Evolutionary conservation across 192 early-diverging fungal species (phyloP), one percentile per base, ranked within the genome.

Genomic region (Podila clonocystis): DNA sequence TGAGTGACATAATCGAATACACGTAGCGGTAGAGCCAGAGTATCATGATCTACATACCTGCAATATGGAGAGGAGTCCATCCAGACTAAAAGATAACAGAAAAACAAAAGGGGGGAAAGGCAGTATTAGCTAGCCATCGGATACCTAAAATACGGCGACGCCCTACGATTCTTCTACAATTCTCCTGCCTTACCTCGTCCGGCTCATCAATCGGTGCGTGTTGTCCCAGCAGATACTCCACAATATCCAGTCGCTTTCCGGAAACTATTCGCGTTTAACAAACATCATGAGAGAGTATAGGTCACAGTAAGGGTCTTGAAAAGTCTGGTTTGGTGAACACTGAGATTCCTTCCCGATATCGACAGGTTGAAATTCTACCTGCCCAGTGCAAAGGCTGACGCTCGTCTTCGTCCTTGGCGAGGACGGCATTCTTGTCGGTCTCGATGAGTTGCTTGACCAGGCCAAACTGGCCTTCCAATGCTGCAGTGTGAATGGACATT

Each of bases 391-490:
- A 61, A 12, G 86, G 82, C 52, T 79, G 82, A 49, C 88, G 62
- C 48, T 83, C 82, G 52, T 89, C 88, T 72, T 93, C 87, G 73
- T 97, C 95, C 59, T 90, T 85, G 28, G 89, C 85, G 70, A 89
- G 86, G 58, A 88, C 74, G 38, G 85, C 65, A 48, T 60, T 67
- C 29, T 75, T 83, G 59, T 93, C 89, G 33, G 70, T 67, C 20
- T 87, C 77, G 12, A 93, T 50, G 17, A 92, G 67, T 62, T 90
- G 80, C 60, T 85, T 82, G 26, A 88, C 83, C 52, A 84, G 61
- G 45, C 70, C 73, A 38, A 86, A 58, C 28, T 86, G 75, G 17
- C 83, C 87, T 75, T 86, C 83, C 20, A 83, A 70, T 12, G 85
- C 83, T 38, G 83, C 83, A 26, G 55, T 72, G 55, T 77, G 76